These are phyloP conservation scores for Metschnikowia continentalis DNA, from an alignment of 805 yeast genomes.

Conservation along the genomic window DNA sequence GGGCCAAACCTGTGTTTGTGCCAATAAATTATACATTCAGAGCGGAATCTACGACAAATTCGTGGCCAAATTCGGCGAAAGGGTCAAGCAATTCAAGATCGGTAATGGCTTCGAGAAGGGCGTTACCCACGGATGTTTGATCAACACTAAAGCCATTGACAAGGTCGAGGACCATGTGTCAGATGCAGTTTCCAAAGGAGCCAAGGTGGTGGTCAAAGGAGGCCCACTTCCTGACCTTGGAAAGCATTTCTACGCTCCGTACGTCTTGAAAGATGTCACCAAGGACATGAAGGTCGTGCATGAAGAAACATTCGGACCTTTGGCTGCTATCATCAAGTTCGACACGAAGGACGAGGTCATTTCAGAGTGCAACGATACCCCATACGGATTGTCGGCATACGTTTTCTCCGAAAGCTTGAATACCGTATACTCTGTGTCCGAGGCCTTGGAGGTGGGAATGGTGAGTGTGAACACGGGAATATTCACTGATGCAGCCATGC, in stretches of 20 bases:
- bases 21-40: slow-evolving; percentile 68
- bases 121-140: slow-evolving; percentile 55
- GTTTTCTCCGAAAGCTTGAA: slow-evolving; percentile 51
- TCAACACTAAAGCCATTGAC: slow-evolving; percentile 45
- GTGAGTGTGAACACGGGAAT: slow-evolving; percentile 58
- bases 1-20: slow-evolving; percentile 82
- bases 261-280: slow-evolving; percentile 50
- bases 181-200: slow-evolving; percentile 55
- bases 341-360: slow-evolving; percentile 52
- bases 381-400: slow-evolving; percentile 57
- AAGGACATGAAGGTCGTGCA: slow-evolving; percentile 45
- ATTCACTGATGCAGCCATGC: slow-evolving; percentile 53
- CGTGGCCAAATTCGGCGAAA: slow-evolving; percentile 43
- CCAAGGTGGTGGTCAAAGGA: slow-evolving; percentile 47
- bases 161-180: slow-evolving; percentile 52
- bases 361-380: slow-evolving; percentile 49
- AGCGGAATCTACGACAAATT: slow-evolving; percentile 61
- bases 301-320: slow-evolving; percentile 67
- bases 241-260: slow-evolving; percentile 50
- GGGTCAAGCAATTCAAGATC: slow-evolving; percentile 39
- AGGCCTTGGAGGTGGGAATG: slow-evolving; percentile 61
- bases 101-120: slow-evolving; percentile 54
- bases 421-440: slow-evolving; percentile 49
- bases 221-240: slow-evolving; percentile 50
- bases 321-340: slow-evolving; percentile 54